phyloP scores from a whole-genome alignment of 805 yeast genomes.

The Schizosaccharomyces lindneri region DNA sequence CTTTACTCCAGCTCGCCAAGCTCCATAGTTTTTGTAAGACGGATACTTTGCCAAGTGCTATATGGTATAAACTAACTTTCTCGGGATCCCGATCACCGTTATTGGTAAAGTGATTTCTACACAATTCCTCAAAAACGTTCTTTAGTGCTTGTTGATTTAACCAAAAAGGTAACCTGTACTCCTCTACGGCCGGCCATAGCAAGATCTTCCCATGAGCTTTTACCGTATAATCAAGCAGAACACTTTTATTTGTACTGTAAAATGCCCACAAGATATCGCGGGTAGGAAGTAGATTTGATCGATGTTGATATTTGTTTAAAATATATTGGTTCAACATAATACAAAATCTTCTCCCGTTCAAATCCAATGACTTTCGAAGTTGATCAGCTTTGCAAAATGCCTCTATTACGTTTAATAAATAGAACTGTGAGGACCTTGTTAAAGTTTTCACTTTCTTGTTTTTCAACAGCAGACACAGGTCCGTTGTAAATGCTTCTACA shows the following conservation, averaged over 20 bases:
- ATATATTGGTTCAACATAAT: constrained; percentile 41
- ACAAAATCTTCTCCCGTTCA: constrained; percentile 45
- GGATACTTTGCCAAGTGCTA: constrained; percentile 57
- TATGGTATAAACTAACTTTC: constrained; percentile 42
- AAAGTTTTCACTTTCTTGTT: constrained; percentile 18
- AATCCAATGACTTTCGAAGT: constrained; percentile 22
- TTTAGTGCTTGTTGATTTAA: constrained; percentile 19
- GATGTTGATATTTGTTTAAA: background rate
- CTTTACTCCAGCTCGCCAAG: constrained; percentile 47
- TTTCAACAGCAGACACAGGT: constrained; percentile 9
- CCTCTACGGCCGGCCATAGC: constrained; percentile 35
- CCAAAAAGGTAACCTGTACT: constrained; percentile 56
- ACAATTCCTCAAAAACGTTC: constrained; percentile 38
- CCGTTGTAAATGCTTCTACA: background rate
- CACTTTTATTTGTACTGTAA: constrained; percentile 54
- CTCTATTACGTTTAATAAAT: background rate
- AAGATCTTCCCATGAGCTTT: constrained; percentile 21
- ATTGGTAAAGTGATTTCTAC: constrained; percentile 41
- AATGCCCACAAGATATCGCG: constrained; percentile 75
- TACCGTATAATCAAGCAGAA: constrained; percentile 28
- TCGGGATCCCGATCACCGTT: constrained; percentile 44
- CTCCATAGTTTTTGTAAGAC: constrained; percentile 65
- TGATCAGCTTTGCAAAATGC: background rate
- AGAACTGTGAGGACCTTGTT: background rate
- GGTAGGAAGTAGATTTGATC: constrained; percentile 21